Base-by-base conservation (phyloP, 768 basidiomycete genomes). In the Clavulina sp. region DNA sequence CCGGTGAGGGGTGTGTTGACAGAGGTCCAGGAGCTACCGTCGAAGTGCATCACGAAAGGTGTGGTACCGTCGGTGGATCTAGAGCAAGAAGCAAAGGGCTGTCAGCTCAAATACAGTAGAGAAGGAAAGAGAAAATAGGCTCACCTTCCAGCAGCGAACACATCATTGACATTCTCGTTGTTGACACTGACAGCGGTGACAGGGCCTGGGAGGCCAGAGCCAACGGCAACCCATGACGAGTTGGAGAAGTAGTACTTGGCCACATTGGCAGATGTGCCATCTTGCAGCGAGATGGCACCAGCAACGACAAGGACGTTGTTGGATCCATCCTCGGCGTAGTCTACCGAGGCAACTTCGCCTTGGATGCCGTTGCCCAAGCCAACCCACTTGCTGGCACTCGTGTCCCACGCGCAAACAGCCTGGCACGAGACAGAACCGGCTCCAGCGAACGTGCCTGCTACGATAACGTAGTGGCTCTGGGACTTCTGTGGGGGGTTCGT, bases 121-220 rank as follows among this genome's bases (percentile, higher is more conserved):
- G 31, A 41, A 36, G n/a, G 5, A 40, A 47, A 19, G 19, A 9
- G 40, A 48, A 21, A 26, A 7, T 21, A 16, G n/a, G 65, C 79
- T 62, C 55, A 88, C 80, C 74, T 76, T 58, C 93, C 93, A 31
- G 91, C 87, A 44, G 82, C 86, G 60, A 91, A 99, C 51, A 97
- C 74, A 59, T 84, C 93, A 58, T 77, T 84, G 1, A 67, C 62
- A 61, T 95, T 88, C 21, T 75, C 73, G 56, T 79, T 70, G 63
- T 97, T 86, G 38, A 89, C 81, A 50, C 82, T 81, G 49, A 96
- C 63, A 7, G 93, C 91, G 2, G 88, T 84, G 1, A 89, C 83
- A 2, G 91, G 89, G 2, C 93, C 93, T 41, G 91, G 87, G 23
- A 96, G 69, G 44, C 75, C 70, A 9, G 64, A 62, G 9, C 73